phyloP scores from a whole-genome alignment of 306 rosid genomes.

The Quillaja saponaria region DNA sequence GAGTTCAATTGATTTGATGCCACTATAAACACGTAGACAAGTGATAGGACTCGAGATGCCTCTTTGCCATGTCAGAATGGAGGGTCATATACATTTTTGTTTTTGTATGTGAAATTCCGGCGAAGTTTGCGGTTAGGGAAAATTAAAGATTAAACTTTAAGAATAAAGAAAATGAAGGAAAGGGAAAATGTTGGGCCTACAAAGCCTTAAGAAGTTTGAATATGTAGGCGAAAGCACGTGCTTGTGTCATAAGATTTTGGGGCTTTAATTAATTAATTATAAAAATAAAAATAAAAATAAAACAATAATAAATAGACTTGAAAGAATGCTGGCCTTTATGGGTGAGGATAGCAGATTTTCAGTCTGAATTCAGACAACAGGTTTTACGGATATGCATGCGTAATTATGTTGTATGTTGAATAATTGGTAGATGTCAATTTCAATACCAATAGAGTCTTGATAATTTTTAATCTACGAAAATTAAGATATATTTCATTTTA shows the following conservation, averaged over 20 bases:
- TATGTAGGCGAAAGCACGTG: conserved; percentile 60
- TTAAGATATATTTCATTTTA: too few relatives aligned
- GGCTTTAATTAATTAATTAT: background rate
- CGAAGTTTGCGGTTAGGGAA: conserved; percentile 49
- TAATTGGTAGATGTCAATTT: too few relatives aligned
- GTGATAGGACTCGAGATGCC: background rate
- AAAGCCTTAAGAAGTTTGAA: conserved; percentile 43
- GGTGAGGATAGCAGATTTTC: conserved; percentile 4
- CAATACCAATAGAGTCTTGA: too few relatives aligned
- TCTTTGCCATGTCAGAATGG: conserved; percentile 46
- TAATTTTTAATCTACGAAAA: too few relatives aligned
- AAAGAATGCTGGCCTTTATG: background rate
- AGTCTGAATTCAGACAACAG: background rate
- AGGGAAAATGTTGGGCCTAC: conserved; percentile 41
- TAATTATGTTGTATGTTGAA: too few relatives aligned
- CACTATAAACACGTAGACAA: conserved; percentile 20
- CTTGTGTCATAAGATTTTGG: conserved; percentile 36
- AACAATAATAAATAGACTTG: background rate
- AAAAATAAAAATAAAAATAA: background rate
- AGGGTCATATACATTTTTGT: background rate
- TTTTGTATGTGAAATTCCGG: conserved; percentile 33
- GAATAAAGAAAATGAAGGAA: background rate
- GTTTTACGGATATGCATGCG: too few relatives aligned
- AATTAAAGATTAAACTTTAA: conserved; percentile 1
- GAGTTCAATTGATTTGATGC: too few relatives aligned